A percentile compares a stretch with the other conserved stretches of the same genome.
Evolutionary conservation across 2,329 filamentous ascomycete genomes (phyloP).

Genomic region (Blumeriella jaapii): DNA sequence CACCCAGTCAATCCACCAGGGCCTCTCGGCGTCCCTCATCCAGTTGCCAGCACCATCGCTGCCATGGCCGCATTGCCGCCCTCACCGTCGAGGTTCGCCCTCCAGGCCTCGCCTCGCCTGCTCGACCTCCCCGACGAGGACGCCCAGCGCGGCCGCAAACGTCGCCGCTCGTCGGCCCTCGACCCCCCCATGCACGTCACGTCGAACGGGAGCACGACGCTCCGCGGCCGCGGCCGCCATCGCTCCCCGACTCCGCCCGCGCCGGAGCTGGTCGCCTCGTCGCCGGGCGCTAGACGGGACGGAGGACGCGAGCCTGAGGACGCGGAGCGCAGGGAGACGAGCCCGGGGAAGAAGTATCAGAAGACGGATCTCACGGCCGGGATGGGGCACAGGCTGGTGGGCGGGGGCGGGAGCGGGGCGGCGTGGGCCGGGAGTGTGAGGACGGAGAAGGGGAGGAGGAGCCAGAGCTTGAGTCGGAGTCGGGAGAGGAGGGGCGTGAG

Average conservation of each 20-base stretch:
- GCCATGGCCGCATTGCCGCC: slow-evolving; percentile 2
- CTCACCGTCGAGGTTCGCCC: background rate
- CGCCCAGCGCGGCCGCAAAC: slow-evolving; percentile 22
- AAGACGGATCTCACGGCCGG: slow-evolving; percentile 4
- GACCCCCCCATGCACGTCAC: slow-evolving; percentile 9
- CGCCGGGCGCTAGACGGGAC: too few relatives aligned
- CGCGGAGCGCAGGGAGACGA: background rate
- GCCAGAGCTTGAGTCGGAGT: slow-evolving; percentile 16
- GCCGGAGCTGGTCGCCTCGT: too few relatives aligned
- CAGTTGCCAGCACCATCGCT: background rate
- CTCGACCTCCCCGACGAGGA: slow-evolving; percentile 14
- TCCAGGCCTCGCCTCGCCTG: slow-evolving; percentile 2
- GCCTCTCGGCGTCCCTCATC: background rate
- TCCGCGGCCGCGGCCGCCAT: slow-evolving; percentile 21
- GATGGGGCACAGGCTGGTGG: too few relatives aligned
- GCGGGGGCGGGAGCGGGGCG: background rate
- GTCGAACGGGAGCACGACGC: slow-evolving; percentile 15
- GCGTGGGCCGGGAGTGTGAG: background rate
- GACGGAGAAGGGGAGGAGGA: slow-evolving; percentile 11
- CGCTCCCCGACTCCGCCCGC: slow-evolving; percentile 9
- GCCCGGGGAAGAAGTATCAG: slow-evolving; percentile 11
- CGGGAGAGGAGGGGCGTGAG: background rate
- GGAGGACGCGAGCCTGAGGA: background rate
- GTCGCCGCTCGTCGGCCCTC: slow-evolving; percentile 17
- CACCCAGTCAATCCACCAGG: background rate